Conservation (phyloP, 768 basidiomycete genomes). For the Daedaleopsis nitida region DNA sequence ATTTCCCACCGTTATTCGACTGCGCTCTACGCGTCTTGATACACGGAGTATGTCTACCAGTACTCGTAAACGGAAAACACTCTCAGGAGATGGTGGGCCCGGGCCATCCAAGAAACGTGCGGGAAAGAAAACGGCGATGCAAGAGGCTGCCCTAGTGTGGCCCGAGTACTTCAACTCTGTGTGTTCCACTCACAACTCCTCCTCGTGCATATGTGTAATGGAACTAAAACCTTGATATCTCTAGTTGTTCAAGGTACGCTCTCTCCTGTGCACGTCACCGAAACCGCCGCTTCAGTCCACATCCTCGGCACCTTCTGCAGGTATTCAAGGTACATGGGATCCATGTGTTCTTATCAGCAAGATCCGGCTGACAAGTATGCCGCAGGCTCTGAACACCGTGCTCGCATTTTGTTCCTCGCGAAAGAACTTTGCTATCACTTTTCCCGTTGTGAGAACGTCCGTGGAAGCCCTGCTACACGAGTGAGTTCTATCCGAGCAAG, state of each 20-base stretch:
- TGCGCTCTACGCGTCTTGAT: background rate
- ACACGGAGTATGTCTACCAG: constrained; percentile 6
- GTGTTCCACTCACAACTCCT: background rate
- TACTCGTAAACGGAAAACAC: constrained; percentile 9
- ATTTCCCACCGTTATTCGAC: background rate
- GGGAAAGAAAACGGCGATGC: constrained; percentile 1
- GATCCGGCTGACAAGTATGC: background rate
- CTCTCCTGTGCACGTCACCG: background rate
- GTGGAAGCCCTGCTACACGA: constrained; percentile 79
- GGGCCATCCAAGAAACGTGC: constrained; percentile 21
- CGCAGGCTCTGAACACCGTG: constrained; percentile 84
- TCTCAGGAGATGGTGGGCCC: background rate
- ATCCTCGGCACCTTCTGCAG: constrained; percentile 32
- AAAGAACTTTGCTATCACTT: constrained; percentile 80
- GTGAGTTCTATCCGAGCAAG: constrained; percentile 40
- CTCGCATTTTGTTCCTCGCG: constrained; percentile 84
- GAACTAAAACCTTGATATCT: background rate
- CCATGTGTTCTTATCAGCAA: background rate
- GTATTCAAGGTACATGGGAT: constrained; percentile 43
- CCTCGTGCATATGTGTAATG: background rate
- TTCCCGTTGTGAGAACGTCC: constrained; percentile 71
- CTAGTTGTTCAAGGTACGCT: constrained; percentile 60
- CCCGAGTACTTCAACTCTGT: constrained; percentile 32
- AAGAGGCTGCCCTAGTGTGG: constrained; percentile 18
- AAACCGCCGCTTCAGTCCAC: background rate